A percentile compares a stretch with the other conserved stretches of the same genome.
Evolutionary conservation across 1,139 yeast genomes (phyloP).

Genomic region (Kodamaea sp.): DNA sequence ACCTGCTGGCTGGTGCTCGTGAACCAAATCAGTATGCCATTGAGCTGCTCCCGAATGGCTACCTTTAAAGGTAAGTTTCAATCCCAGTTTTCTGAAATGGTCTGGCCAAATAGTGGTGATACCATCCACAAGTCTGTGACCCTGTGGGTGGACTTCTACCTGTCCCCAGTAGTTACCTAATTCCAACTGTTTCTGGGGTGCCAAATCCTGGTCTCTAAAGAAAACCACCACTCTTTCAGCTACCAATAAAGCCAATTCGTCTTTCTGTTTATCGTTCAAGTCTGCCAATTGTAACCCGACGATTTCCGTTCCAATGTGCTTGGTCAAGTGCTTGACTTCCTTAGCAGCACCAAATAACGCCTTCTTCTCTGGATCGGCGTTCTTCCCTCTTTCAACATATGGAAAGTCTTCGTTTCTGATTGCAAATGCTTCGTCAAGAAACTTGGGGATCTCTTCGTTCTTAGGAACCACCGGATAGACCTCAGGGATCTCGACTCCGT

Average conservation of each 20-base stretch:
- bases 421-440: constrained; percentile 17
- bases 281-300: constrained; percentile 21
- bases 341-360: constrained; percentile 21
- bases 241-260: constrained; percentile 41
- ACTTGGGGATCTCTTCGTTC: constrained; percentile 15
- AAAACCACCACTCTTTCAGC: constrained; percentile 48
- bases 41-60: constrained; percentile 33
- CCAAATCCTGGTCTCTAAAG: constrained; percentile 44
- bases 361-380: constrained; percentile 22
- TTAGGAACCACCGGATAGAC: constrained; percentile 19
- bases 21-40: constrained; percentile 53
- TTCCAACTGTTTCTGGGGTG: constrained; percentile 48
- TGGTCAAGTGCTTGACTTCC: constrained; percentile 19
- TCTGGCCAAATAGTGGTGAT: constrained; percentile 58
- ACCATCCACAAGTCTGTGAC: constrained; percentile 39
- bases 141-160: constrained; percentile 46
- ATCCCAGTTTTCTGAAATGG: constrained; percentile 24
- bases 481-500: constrained; percentile 16
- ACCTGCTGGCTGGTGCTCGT: constrained; percentile 50
- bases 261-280: constrained; percentile 31
- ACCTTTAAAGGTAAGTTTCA: constrained; percentile 31
- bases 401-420: constrained; percentile 18
- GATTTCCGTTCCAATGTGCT: constrained; percentile 21
- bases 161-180: constrained; percentile 46
- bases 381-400: constrained; percentile 18